These are phyloP conservation scores for Auricularia sp. DNA, from an alignment of 768 basidiomycete genomes.

Conservation along the genomic window DNA sequence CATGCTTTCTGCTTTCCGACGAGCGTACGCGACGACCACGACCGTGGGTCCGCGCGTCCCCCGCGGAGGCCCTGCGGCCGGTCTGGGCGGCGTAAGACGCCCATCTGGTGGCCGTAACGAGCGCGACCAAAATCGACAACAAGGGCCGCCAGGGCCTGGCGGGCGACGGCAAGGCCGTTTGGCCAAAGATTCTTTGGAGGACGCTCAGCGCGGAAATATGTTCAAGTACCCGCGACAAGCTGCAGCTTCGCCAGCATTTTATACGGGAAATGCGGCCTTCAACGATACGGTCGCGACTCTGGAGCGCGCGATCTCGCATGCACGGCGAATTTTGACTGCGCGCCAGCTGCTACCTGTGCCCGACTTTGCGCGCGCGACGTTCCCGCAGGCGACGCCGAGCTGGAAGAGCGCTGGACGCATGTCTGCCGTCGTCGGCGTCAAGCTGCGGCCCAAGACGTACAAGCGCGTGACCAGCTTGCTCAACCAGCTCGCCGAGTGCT, in stretches of 20 bases:
- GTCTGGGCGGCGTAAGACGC: too few relatives aligned
- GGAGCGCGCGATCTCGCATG: conserved; percentile 47
- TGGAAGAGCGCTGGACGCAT: conserved; percentile 64
- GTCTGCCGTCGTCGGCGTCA: conserved; percentile 41
- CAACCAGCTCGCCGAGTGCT: conserved; percentile 53
- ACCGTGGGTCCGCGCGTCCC: not conserved
- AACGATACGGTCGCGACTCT: conserved; percentile 62
- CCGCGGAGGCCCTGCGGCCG: not conserved
- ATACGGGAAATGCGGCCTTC: conserved; percentile 67
- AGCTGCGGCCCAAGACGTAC: conserved; percentile 62
- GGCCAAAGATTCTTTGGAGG: not conserved
- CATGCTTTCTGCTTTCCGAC: not conserved
- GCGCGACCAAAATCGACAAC: too few relatives aligned
- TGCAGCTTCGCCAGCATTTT: conserved; percentile 58
- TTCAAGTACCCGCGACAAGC: not conserved
- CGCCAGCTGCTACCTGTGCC: conserved; percentile 75
- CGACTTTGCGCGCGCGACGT: conserved; percentile 45
- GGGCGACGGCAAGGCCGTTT: not conserved
- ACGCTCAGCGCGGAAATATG: not conserved
- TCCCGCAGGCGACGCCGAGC: conserved; percentile 48
- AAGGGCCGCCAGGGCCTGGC: not conserved
- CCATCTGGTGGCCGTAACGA: too few relatives aligned
- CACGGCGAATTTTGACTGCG: conserved; percentile 48
- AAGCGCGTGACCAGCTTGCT: conserved; percentile 51
- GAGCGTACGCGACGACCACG: not conserved